Percentiles rank a stretch among this genome's conserved stretches.
phyloP scores from a whole-genome alignment of 129 eudicot species.

The Chrysanthemum makinoi region DNA sequence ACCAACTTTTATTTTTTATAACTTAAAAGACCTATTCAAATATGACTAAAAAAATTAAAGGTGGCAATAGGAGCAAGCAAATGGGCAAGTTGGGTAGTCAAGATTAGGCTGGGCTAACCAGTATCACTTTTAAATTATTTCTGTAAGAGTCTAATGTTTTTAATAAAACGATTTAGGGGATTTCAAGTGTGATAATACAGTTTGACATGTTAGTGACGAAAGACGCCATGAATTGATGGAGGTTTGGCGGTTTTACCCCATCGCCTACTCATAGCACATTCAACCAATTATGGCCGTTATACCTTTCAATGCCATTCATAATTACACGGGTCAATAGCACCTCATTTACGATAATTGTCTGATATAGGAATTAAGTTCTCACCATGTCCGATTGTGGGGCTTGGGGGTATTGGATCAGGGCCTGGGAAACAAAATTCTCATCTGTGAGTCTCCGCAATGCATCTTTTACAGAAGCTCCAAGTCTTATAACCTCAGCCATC shows the following conservation, averaged over 20 bases:
- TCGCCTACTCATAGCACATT: no score
- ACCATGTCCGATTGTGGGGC: conserved; percentile 68
- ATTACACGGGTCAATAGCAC: neutral
- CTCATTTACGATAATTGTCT: neutral
- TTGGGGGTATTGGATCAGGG: conserved; percentile 53
- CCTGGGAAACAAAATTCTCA: conserved; percentile 49
- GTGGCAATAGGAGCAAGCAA: neutral
- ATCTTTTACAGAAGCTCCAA: conserved; percentile 45
- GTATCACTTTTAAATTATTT: no score
- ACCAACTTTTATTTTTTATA: neutral
- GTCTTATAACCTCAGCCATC: conserved; percentile 44
- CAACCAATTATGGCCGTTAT: no score
- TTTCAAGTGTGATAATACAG: no score
- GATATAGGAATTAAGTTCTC: conserved; percentile 8
- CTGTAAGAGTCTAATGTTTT: no score
- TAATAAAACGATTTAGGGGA: no score
- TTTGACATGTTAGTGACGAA: no score
- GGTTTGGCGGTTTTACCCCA: no score
- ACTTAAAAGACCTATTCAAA: neutral
- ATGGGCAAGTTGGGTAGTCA: neutral
- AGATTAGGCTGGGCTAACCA: no score
- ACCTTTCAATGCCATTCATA: neutral
- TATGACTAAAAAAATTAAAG: neutral
- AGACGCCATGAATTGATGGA: no score
- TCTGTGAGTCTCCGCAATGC: conserved; percentile 45